Percentiles rank a stretch among this genome's conserved stretches.
phyloP scores from a whole-genome alignment of 805 yeast genomes.

The Wickerhamiella domercqiae region DNA sequence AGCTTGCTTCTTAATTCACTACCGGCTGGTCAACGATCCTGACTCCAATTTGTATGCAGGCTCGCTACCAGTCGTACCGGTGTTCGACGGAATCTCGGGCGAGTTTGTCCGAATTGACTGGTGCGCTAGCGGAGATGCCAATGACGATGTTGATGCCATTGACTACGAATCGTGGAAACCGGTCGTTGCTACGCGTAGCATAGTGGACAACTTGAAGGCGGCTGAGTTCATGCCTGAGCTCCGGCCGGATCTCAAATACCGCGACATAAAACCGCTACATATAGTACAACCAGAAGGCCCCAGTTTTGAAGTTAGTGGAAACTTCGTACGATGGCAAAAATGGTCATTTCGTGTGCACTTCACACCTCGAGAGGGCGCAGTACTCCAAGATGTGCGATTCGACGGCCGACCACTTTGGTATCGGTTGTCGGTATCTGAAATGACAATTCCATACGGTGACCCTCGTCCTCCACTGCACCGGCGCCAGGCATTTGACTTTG shows the following conservation, averaged over 20 bases:
- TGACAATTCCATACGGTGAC: constrained; percentile 80
- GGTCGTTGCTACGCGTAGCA: constrained; percentile 36
- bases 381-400: constrained; percentile 52
- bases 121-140: constrained; percentile 54
- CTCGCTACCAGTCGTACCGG: constrained; percentile 61
- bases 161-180: constrained; percentile 29
- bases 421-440: constrained; percentile 58
- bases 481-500: constrained; percentile 73
- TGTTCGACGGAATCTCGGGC: constrained; percentile 43
- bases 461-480: constrained; percentile 70
- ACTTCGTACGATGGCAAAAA: constrained; percentile 60
- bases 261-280: constrained; percentile 55
- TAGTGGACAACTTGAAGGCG: constrained; percentile 36
- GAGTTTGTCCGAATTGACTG: constrained; percentile 57
- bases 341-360: constrained; percentile 64
- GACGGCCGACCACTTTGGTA: constrained; percentile 63
- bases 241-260: constrained; percentile 33
- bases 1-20: constrained; percentile 61
- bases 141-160: constrained; percentile 42
- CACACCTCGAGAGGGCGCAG: constrained; percentile 66
- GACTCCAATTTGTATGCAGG: constrained; percentile 44
- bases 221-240: constrained; percentile 65
- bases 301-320: constrained; percentile 43
- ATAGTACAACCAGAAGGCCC: constrained; percentile 81
- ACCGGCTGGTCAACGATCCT: constrained; percentile 42